A percentile compares a stretch with the other conserved stretches of the same genome.
phyloP scores from a whole-genome alignment of 2,329 filamentous ascomycete genomes.

The Fusarium sp. region DNA sequence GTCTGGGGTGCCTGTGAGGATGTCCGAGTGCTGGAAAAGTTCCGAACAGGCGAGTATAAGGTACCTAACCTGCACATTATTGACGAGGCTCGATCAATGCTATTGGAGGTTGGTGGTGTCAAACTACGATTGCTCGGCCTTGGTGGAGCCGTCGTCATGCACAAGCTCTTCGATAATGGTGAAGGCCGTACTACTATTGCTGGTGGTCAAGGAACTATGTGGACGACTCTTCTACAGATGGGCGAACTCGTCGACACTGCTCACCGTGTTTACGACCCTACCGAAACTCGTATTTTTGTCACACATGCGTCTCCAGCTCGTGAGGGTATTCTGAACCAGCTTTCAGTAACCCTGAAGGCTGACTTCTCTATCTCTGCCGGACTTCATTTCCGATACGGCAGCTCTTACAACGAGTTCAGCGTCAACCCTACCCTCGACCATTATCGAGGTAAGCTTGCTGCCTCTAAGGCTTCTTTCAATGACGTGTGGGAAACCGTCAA shows the following conservation, averaged over 20 bases:
- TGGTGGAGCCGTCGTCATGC: constrained; percentile 97
- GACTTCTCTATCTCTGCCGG: constrained; percentile 98
- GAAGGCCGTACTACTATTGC: constrained; percentile 98
- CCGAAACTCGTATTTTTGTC: constrained; percentile 95
- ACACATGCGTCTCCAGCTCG: constrained; percentile 97
- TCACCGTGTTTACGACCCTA: constrained; percentile 97
- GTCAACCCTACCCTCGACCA: constrained; percentile 98
- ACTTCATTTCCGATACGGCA: constrained; percentile 97
- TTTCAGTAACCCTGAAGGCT: constrained; percentile 96
- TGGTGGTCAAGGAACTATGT: constrained; percentile 98
- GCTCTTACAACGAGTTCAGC: constrained; percentile 99
- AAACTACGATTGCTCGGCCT: constrained; percentile 94
- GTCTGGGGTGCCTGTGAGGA: constrained; percentile 99
- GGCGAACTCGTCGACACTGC: constrained; percentile 97
- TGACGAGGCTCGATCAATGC: constrained; percentile 94
- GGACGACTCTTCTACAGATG: constrained; percentile 98
- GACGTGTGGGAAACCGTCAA: constrained; percentile 99
- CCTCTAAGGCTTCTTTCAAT: constrained; percentile 98
- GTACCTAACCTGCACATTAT: constrained; percentile 98
- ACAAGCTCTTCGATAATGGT: constrained; percentile 99
- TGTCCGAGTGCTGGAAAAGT: constrained; percentile 96
- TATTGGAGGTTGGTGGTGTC: constrained; percentile 93
- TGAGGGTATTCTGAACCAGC: constrained; percentile 96
- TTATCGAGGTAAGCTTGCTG: constrained; percentile 97
- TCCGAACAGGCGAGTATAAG: constrained; percentile 97